These are phyloP conservation scores for Dendrobium chrysotoxum DNA, from an alignment of 106 monocot species.

Conservation along the genomic window DNA sequence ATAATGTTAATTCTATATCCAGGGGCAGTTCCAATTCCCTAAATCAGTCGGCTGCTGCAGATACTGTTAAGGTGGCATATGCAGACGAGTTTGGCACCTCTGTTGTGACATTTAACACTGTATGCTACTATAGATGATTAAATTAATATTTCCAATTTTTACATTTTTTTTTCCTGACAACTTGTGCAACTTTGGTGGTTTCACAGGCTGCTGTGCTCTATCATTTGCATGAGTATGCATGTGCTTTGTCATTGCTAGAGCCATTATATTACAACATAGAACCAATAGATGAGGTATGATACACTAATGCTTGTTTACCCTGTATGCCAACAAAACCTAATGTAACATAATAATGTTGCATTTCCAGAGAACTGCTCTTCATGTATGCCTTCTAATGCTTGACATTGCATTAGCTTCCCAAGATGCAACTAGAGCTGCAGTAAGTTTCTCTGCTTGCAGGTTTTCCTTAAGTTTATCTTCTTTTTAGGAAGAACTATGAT, in stretches of 20 bases:
- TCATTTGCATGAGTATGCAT: slow-evolving; percentile 65
- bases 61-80: slow-evolving; percentile 26
- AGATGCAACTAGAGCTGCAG: slow-evolving; percentile 73
- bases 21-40: slow-evolving; percentile 34
- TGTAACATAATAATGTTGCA: slow-evolving; percentile 5
- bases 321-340: background rate
- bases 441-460: slow-evolving; percentile 31
- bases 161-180: background rate
- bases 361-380: slow-evolving; percentile 70
- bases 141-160: background rate
- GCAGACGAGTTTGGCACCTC: slow-evolving; percentile 58
- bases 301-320: background rate
- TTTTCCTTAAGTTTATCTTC: background rate
- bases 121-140: slow-evolving; percentile 25
- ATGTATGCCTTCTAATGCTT: slow-evolving; percentile 79
- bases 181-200: slow-evolving; percentile 4
- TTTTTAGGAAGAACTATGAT: background rate
- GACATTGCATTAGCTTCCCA: slow-evolving; percentile 67
- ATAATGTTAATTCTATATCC: slow-evolving; percentile 29
- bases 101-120: slow-evolving; percentile 60
- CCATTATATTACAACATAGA: slow-evolving; percentile 70
- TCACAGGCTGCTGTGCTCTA: slow-evolving; percentile 74
- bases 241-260: slow-evolving; percentile 52
- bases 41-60: slow-evolving; percentile 41
- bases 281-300: slow-evolving; percentile 81